Conservation (phyloP, 768 basidiomycete genomes). For the Boletus vermiculosoides region DNA sequence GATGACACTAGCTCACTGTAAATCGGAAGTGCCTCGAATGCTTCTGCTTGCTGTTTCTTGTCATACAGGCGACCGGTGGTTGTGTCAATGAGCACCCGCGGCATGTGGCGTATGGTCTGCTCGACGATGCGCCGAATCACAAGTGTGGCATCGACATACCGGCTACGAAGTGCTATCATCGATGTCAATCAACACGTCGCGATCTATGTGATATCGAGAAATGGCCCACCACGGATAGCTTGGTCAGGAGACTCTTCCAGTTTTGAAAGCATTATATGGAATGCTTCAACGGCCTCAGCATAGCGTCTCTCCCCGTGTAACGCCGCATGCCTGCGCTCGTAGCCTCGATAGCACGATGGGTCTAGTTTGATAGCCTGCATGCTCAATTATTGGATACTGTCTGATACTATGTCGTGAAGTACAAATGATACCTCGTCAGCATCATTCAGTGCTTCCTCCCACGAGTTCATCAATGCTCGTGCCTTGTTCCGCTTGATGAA, state of each 20-base stretch:
- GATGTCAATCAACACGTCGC: no score
- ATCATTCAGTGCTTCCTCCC: no score
- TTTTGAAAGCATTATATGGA: no score
- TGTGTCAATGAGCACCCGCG: not conserved
- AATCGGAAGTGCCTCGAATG: not conserved
- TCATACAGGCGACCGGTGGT: not conserved
- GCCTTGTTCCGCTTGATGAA: not conserved
- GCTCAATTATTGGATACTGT: not conserved
- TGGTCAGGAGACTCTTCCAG: no score
- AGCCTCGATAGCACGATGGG: not conserved
- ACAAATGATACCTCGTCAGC: not conserved
- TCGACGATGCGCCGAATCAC: no score
- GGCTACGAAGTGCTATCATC: no score
- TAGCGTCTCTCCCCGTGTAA: no score
- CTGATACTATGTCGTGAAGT: not conserved
- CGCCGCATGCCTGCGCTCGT: not conserved
- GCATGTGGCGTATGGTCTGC: no score
- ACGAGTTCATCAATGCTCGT: not conserved
- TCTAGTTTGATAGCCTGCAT: not conserved
- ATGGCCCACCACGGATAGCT: no score
- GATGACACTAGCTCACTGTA: not conserved
- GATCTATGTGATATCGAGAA: no score
- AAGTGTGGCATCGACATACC: no score
- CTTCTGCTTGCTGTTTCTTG: not conserved
- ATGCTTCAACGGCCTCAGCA: no score